A percentile compares a stretch with the other conserved stretches of the same genome.
Evolutionary conservation across 352 stramenopile species (phyloP).

Genomic region (Globisporangium apiculatum): DNA sequence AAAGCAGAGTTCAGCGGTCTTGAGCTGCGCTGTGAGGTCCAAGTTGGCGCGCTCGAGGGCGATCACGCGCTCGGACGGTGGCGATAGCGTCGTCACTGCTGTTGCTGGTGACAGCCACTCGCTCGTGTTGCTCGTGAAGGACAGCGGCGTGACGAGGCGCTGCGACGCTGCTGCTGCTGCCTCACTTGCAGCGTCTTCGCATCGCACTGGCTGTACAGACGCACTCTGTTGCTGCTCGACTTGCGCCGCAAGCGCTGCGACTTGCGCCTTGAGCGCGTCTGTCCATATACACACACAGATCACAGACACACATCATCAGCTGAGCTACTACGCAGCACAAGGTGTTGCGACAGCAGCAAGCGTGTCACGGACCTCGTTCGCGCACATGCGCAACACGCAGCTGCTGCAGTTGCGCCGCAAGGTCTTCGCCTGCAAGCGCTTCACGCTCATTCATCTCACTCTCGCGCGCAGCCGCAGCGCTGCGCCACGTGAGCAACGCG

Average conservation of each 20-base stretch:
- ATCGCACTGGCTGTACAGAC: not conserved
- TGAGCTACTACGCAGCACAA: not conserved
- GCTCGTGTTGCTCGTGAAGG: too few species aligned
- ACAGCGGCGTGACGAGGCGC: too few species aligned
- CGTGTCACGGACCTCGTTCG: slow-evolving; percentile 7
- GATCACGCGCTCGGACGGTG: too few species aligned
- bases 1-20: slow-evolving; percentile 28
- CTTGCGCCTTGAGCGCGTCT: not conserved
- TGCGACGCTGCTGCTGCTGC: too few species aligned
- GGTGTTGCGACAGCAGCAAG: too few species aligned
- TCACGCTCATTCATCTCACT: slow-evolving; percentile 14
- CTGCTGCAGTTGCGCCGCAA: slow-evolving; percentile 18
- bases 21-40: slow-evolving; percentile 25
- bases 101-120: too few species aligned
- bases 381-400: slow-evolving; percentile 1
- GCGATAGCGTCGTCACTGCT: too few species aligned
- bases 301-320: not conserved
- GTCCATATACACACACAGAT: not conserved
- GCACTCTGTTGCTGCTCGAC: not conserved
- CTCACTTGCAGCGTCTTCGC: not conserved
- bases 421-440: slow-evolving; percentile 20
- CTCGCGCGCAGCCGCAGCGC: slow-evolving; percentile 14
- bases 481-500: slow-evolving; percentile 25
- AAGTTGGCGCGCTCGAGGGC: slow-evolving; percentile 16
- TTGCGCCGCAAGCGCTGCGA: not conserved